Evolutionary conservation across 2,329 filamentous ascomycete genomes (phyloP).

Genomic region (Thelonectria rubi): DNA sequence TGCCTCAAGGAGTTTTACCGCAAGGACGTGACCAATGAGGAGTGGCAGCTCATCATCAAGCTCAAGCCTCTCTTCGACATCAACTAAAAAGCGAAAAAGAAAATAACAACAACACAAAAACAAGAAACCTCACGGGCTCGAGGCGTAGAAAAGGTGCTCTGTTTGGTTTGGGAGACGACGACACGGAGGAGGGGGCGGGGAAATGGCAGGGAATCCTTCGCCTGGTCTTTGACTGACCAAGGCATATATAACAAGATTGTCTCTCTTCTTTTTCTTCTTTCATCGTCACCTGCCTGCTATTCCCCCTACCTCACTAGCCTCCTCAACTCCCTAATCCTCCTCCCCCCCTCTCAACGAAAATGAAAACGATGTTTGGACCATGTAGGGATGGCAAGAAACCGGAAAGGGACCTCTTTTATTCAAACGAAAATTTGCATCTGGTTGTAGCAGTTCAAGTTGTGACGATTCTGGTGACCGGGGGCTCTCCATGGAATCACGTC

Average conservation of each 20-base stretch:
- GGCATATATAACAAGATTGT: neutral
- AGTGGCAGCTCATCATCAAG: conserved; percentile 95
- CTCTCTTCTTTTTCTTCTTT: neutral
- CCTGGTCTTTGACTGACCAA: neutral
- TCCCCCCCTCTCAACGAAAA: neutral
- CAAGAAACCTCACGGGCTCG: too few relatives aligned
- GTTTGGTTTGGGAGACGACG: neutral
- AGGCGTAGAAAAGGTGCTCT: too few relatives aligned
- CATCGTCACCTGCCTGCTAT: neutral
- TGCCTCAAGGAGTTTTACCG: conserved; percentile 96
- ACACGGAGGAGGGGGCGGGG: neutral
- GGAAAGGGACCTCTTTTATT: too few relatives aligned
- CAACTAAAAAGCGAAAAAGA: conserved; percentile 55
- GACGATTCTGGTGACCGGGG: neutral
- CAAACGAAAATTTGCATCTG: too few relatives aligned
- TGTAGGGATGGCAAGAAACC: conserved; percentile 10
- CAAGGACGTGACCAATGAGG: conserved; percentile 85
- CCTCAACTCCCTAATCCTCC: neutral
- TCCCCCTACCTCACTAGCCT: neutral
- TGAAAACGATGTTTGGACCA: conserved; percentile 6
- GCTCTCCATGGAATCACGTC: neutral
- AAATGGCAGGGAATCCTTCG: neutral
- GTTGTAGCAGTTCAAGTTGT: too few relatives aligned
- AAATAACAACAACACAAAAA: too few relatives aligned
- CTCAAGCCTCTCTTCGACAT: conserved; percentile 95